These are phyloP conservation scores for Acer campestre DNA, from an alignment of 345 rosid genomes.

Conservation along the genomic window DNA sequence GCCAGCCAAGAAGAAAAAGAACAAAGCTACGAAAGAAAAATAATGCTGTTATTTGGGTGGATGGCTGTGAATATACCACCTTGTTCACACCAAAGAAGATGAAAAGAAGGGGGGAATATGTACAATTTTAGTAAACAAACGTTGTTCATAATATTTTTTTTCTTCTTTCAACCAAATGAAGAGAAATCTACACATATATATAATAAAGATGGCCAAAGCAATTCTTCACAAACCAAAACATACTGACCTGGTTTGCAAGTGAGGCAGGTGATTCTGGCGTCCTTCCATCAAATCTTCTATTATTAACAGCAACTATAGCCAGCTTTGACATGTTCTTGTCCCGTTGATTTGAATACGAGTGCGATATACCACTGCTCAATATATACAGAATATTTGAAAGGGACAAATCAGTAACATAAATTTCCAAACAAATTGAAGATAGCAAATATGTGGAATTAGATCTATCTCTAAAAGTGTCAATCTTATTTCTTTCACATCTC, in stretches of 20 bases:
- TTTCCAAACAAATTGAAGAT: not conserved
- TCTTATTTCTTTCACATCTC: not conserved
- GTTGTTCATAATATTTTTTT: not conserved
- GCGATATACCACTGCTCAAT: constrained; percentile 57
- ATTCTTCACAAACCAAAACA: constrained; percentile 12
- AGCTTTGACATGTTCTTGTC: constrained; percentile 72
- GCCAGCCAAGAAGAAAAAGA: not conserved
- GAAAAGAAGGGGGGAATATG: not conserved
- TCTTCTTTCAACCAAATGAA: not conserved
- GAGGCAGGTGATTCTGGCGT: constrained; percentile 66
- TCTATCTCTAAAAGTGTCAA: not conserved
- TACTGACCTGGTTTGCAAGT: constrained; percentile 69
- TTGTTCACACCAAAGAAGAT: not conserved
- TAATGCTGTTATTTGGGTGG: not conserved
- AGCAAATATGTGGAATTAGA: not conserved
- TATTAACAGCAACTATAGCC: constrained; percentile 77
- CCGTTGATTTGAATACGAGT: constrained; percentile 67
- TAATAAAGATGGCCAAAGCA: not conserved
- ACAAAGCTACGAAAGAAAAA: not conserved
- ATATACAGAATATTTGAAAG: constrained; percentile 18
- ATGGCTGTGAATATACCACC: not conserved
- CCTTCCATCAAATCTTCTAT: constrained; percentile 73
- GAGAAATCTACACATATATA: not conserved
- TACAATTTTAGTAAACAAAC: not conserved
- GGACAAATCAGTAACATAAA: constrained; percentile 10